These are phyloP conservation scores for Hypoxylon sp. DNA, from an alignment of 2,329 filamentous ascomycete species.

Conservation along the genomic window DNA sequence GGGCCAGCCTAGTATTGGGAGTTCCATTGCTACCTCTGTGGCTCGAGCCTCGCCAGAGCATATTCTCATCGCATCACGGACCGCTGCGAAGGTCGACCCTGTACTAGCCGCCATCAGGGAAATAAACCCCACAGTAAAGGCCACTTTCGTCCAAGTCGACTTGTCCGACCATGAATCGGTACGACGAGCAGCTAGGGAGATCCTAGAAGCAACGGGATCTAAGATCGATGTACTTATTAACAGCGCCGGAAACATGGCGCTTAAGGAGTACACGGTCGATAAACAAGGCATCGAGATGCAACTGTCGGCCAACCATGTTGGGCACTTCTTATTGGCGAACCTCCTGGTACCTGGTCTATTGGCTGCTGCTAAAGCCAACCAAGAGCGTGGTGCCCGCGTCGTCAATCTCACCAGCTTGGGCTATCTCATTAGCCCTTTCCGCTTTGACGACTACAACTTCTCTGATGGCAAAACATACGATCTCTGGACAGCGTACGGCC, in stretches of 20 bases:
- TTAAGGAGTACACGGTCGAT: slow-evolving; percentile 48
- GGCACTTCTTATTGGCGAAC: slow-evolving; percentile 64
- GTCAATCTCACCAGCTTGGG: slow-evolving; percentile 60
- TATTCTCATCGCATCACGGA: slow-evolving; percentile 1
- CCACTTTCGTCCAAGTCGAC: slow-evolving; percentile 1
- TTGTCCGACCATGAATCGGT: slow-evolving; percentile 4
- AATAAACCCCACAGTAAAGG: not conserved
- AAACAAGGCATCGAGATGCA: slow-evolving; percentile 56
- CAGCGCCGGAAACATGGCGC: slow-evolving; percentile 47
- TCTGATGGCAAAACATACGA: slow-evolving; percentile 57
- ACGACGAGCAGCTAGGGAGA: not conserved
- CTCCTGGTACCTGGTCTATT: slow-evolving; percentile 61
- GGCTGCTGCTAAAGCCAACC: slow-evolving; percentile 50
- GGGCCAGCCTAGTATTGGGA: slow-evolving; percentile 2
- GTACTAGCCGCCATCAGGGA: not conserved
- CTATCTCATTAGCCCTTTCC: slow-evolving; percentile 57
- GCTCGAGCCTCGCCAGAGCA: slow-evolving; percentile 7
- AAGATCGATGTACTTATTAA: slow-evolving; percentile 46
- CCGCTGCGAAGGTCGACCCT: not conserved
- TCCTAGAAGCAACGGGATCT: not conserved
- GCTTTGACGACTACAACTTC: slow-evolving; percentile 62
- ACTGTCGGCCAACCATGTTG: slow-evolving; percentile 65
- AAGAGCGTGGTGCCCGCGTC: slow-evolving; percentile 54
- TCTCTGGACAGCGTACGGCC: slow-evolving; percentile 61
- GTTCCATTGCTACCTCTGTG: not conserved